A percentile compares a stretch with the other conserved stretches of the same genome.
These are phyloP conservation scores for Xerocomellus intermedius DNA, from an alignment of 768 basidiomycete species.

Conservation along the genomic window DNA sequence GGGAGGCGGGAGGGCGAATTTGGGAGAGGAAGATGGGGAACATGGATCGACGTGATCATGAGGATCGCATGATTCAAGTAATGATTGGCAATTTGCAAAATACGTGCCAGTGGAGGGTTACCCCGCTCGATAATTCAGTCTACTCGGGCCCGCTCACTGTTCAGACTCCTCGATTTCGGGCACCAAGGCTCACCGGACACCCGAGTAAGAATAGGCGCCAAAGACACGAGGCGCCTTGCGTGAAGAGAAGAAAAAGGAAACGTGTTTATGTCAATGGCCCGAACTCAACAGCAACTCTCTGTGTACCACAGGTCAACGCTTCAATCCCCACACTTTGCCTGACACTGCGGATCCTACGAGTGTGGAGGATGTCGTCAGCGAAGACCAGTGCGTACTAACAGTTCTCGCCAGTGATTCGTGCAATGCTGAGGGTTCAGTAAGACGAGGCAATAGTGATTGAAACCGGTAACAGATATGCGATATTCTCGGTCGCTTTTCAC, in stretches of 20 bases:
- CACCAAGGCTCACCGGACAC: no score
- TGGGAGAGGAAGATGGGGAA: constrained; percentile 30
- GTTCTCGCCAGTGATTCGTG: neutral
- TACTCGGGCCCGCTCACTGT: no score
- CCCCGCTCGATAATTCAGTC: no score
- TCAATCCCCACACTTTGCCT: neutral
- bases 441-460: neutral
- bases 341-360: neutral
- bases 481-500: neutral
- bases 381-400: neutral
- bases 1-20: constrained; percentile 76
- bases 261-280: neutral
- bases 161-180: no score
- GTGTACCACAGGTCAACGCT: neutral
- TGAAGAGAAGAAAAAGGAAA: no score
- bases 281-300: neutral
- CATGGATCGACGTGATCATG: no score
- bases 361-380: neutral
- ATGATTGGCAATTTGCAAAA: no score
- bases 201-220: neutral
- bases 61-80: no score
- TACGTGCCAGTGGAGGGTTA: no score
- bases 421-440: neutral
- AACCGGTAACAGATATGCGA: neutral
- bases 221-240: no score